These are phyloP conservation scores for Suillus luteus DNA, from an alignment of 768 basidiomycete species.

Conservation along the genomic window DNA sequence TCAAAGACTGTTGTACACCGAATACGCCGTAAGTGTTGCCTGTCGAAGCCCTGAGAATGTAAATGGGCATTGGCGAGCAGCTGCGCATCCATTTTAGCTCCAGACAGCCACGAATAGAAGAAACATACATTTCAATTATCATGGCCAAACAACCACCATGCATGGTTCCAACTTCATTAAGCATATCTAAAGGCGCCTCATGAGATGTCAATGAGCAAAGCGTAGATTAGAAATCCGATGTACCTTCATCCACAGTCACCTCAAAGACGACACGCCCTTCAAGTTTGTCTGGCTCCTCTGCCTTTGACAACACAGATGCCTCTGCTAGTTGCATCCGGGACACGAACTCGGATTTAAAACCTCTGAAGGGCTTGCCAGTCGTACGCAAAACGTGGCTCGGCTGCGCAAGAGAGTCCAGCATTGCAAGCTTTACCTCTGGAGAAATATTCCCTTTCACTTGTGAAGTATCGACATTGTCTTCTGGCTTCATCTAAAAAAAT, in stretches of 20 bases:
- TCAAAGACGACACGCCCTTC: conserved; percentile 45
- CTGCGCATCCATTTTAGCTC: conserved; percentile 27
- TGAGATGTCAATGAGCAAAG: conserved; percentile 4
- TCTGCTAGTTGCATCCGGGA: conserved; percentile 36
- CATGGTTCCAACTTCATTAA: conserved; percentile 39
- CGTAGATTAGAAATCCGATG: conserved; percentile 7
- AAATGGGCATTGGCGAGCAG: conserved; percentile 43
- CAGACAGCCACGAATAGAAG: neutral
- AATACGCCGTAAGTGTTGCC: conserved; percentile 19
- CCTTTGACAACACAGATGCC: conserved; percentile 40
- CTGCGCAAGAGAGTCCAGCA: conserved; percentile 23
- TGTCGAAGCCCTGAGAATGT: conserved; percentile 36
- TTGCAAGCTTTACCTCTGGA: conserved; percentile 27
- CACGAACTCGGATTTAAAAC: conserved; percentile 24
- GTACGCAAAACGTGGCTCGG: conserved; percentile 13
- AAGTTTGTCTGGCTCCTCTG: conserved; percentile 37
- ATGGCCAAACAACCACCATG: conserved; percentile 45
- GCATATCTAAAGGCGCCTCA: conserved; percentile 40
- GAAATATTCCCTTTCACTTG: conserved; percentile 33
- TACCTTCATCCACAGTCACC: conserved; percentile 48
- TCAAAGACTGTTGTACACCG: conserved; percentile 49
- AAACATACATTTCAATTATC: conserved; percentile 49
- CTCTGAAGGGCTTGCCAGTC: conserved; percentile 17
- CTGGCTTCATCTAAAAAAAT: neutral
- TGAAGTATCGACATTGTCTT: conserved; percentile 19